A percentile compares a stretch with the other conserved stretches of the same genome.
These are phyloP conservation scores for Debaryomyces subglobosus DNA, from an alignment of 1,139 yeast species.

Conservation along the genomic window DNA sequence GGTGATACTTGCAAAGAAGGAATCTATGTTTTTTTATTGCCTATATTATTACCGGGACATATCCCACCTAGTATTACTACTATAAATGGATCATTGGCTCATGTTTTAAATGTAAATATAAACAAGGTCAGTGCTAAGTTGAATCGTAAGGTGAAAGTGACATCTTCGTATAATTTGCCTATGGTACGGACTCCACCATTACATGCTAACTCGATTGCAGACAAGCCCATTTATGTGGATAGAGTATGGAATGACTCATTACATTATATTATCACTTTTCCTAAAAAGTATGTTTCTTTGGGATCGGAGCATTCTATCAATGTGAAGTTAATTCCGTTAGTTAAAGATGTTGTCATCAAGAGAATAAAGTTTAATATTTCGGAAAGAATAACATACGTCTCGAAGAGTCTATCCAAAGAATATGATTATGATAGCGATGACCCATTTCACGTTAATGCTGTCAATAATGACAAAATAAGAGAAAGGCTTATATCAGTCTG, in stretches of 20 bases:
- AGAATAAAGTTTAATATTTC: conserved; percentile 71
- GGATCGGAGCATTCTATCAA: conserved; percentile 65
- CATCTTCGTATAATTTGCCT: conserved; percentile 44
- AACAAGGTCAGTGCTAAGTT: conserved; percentile 40
- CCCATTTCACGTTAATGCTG: conserved; percentile 31
- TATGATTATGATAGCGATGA: conserved; percentile 59
- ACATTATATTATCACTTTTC: conserved; percentile 77
- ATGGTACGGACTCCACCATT: conserved; percentile 81
- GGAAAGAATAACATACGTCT: conserved; percentile 71
- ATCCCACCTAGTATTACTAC: conserved; percentile 72
- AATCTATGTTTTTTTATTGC: conserved; percentile 75
- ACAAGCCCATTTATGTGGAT: conserved; percentile 81
- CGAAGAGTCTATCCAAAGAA: conserved; percentile 56
- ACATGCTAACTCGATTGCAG: conserved; percentile 70
- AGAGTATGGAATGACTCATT: conserved; percentile 81
- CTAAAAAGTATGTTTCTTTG: conserved; percentile 71
- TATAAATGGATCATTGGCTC: conserved; percentile 52
- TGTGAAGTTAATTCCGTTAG: conserved; percentile 73
- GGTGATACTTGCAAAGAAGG: conserved; percentile 59
- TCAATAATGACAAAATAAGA: conserved; percentile 33
- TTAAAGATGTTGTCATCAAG: conserved; percentile 67
- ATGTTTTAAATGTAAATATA: conserved; percentile 35
- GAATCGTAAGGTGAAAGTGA: conserved; percentile 34
- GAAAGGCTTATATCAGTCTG: conserved; percentile 61
- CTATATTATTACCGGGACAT: conserved; percentile 67